Conservation (phyloP, 2,329 filamentous ascomycete species). For the Amauroascus verrucosus region DNA sequence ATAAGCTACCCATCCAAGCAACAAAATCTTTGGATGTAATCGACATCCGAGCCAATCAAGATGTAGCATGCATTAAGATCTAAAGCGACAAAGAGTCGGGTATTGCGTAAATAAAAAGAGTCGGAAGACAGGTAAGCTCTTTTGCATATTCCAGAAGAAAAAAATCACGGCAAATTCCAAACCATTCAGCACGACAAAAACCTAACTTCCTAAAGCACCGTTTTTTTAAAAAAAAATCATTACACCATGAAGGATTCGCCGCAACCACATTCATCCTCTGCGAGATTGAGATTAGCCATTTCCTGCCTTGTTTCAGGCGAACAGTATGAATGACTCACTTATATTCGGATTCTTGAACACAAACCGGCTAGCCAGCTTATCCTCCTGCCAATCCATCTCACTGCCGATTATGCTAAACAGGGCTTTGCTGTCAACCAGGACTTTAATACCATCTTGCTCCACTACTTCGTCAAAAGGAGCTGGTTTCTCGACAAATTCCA, state of each 20-base stretch:
- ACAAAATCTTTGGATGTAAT: not conserved
- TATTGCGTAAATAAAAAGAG: slow-evolving; percentile 8
- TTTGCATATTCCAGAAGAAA: not conserved
- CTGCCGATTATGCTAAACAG: slow-evolving; percentile 96
- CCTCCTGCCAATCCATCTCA: slow-evolving; percentile 98
- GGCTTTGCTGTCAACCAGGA: slow-evolving; percentile 93
- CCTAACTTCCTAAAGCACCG: slow-evolving; percentile 2
- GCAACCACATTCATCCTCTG: slow-evolving; percentile 92
- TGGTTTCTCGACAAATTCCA: slow-evolving; percentile 90
- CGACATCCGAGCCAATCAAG: not conserved
- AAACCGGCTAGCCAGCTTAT: slow-evolving; percentile 84
- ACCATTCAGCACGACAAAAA: not conserved
- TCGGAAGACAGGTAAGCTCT: not conserved
- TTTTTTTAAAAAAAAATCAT: slow-evolving; percentile 6
- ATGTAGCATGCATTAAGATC: not conserved
- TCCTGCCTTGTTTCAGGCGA: not conserved
- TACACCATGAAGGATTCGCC: slow-evolving; percentile 89
- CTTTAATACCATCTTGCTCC: slow-evolving; percentile 91
- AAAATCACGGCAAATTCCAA: not conserved
- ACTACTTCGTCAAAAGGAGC: slow-evolving; percentile 82
- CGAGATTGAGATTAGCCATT: slow-evolving; percentile 22
- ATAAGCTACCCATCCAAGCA: not conserved
- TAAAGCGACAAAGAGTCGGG: not conserved
- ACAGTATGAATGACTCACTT: slow-evolving; percentile 53
- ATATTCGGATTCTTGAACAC: slow-evolving; percentile 97